Evolutionary conservation across 2,329 filamentous ascomycete genomes (phyloP), one percentile per base, ranked within the genome.

Genomic region (Penicillium griseofulvum): DNA sequence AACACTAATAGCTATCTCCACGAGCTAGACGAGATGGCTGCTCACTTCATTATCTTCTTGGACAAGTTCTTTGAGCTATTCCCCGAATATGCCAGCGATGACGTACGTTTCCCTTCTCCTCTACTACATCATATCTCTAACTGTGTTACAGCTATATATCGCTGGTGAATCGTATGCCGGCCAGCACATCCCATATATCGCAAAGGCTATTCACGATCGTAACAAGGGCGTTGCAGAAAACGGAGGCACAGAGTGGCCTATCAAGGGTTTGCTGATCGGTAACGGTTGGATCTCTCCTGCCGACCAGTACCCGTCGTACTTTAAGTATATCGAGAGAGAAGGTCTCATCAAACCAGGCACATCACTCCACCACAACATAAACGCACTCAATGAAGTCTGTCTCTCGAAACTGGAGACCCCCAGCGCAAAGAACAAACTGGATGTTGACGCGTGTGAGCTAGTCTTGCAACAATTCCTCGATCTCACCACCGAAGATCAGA

Each of bases 111-210:
- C n/a, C 24, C 22, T 28, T 26, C 2, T 33, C 11, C 5, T 28
- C 14, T 19, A 24, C n/a, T 10, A 5, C 16, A 38, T 37, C 14
- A 10, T 6, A 17, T 42, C 19, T 37, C 52, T 55, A 12, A 55
- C 33, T 16, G 12, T 22, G 8, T 49, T 22, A 12, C 68, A 97
- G 92, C 78, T 99, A 19, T 99, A 97, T 73, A 82, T 99, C 61
- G 90, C 93, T 1, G 94, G 95, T 65, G 94, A 99, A 77, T 99
- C 93, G 0, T 99, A 92, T 71, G 94, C 94, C 5, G 94, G 94
- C 42, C 94, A 97, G 71, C 88, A 97, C 75, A 97, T 99, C 58
- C 94, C 94, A 1, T 96, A 99, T 72, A 94, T 99, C 61, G 89
- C 92, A n/a, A 87, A 87, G 68, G 89, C 89, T 19, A 96, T 99